Percentiles rank a stretch among this genome's conserved stretches.
Evolutionary conservation across 208 protist genomes (phyloP).

Genomic region (Vickermania spadyakhi): DNA sequence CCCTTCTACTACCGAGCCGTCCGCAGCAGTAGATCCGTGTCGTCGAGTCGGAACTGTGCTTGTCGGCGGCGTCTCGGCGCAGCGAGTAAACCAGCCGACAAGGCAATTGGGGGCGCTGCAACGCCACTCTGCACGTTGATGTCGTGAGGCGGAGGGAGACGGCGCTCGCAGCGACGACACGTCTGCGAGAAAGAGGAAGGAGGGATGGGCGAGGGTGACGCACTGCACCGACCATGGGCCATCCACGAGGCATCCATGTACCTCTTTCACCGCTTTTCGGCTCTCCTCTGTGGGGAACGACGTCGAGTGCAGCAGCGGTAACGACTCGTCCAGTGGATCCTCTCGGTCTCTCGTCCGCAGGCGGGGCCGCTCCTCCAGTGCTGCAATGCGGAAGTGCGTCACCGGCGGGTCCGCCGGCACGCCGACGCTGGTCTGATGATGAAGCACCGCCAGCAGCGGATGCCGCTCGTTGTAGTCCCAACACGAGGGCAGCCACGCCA

Average conservation of each 20-base stretch:
- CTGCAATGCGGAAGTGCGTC: conserved; percentile 6
- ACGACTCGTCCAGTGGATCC: no score
- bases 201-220: conserved; percentile 20
- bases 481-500: conserved; percentile 13
- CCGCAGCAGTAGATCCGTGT: no score
- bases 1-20: no score
- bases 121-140: no score
- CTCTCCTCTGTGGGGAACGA: conserved; percentile 8
- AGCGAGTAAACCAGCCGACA: no score
- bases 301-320: no score
- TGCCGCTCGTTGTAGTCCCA: conserved; percentile 15
- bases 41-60: no score
- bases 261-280: background rate
- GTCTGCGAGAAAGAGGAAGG: conserved; percentile 8
- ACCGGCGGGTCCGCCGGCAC: conserved; percentile 19
- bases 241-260: conserved; percentile 12
- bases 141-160: no score
- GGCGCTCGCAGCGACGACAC: background rate
- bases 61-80: no score
- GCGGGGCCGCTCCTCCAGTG: background rate
- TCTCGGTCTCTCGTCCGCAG: no score
- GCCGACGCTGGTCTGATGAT: conserved; percentile 7
- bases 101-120: no score
- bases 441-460: conserved; percentile 18
- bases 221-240: conserved; percentile 21